Percentiles rank a stretch among this genome's conserved stretches.
Evolutionary conservation across 2,329 filamentous ascomycete species (phyloP).

Genomic region (Sarocladium brachiariae): DNA sequence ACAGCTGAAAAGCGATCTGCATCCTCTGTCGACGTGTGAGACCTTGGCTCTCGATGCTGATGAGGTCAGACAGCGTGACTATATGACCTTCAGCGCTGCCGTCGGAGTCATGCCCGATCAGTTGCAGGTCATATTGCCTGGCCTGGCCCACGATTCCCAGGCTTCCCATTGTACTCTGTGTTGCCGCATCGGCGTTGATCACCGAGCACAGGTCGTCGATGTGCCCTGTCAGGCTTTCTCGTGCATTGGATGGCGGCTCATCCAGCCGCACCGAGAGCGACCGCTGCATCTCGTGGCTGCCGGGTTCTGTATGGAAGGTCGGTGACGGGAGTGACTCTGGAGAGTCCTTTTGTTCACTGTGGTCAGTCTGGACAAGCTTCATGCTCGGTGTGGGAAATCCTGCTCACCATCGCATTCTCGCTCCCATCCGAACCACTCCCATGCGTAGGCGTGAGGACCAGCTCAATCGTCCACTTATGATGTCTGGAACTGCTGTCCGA

Average conservation of each 20-base stretch:
- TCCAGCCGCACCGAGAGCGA: background rate
- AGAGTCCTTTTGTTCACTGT: background rate
- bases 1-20: constrained; percentile 3
- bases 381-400: background rate
- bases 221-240: background rate
- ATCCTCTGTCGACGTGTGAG: constrained; percentile 1
- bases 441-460: background rate
- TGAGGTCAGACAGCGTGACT: background rate
- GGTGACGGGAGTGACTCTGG: background rate
- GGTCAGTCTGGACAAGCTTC: background rate
- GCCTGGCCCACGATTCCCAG: background rate
- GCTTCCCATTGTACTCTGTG: background rate
- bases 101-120: constrained; percentile 1
- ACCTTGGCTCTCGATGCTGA: background rate
- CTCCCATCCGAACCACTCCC: background rate
- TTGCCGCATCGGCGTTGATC: background rate
- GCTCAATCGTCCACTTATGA: constrained; percentile 2
- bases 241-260: background rate
- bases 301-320: background rate
- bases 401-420: background rate
- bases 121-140: background rate
- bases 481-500: background rate
- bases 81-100: background rate
- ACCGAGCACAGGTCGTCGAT: background rate
- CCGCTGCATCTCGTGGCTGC: background rate